Evolutionary conservation across 768 basidiomycete genomes (phyloP), one percentile per base, ranked within the genome.

Genomic region (Amanita rubescens): DNA sequence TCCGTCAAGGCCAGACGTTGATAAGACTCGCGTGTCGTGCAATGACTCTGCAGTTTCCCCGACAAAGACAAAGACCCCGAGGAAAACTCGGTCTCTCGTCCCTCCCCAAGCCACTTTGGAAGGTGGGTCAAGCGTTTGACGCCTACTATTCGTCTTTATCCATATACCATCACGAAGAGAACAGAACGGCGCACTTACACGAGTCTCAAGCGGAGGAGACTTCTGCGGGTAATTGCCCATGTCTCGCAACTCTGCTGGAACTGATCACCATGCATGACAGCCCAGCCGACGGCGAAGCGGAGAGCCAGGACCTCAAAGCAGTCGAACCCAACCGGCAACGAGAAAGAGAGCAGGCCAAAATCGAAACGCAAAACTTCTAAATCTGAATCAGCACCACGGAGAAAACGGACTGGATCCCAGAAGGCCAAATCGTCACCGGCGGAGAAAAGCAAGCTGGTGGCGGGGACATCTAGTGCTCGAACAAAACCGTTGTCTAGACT

Each of bases 271-370:
- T 17, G 6, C 19, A 46, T 20, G 17, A 42, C 35, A 22, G 12
- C 43, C 9, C 25, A 45, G 12, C 39, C 53, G 9, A 39, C 34
- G 14, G 9, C 53, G 9, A 65, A 62, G 50, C 59, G 57, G 20
- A 46, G 58, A 47, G 57, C 54, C 4, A 53, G 60, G 37, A 58
- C 55, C 35, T 51, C 60, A 2, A 62, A 58, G 50, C n/a, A 7
- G n/a, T 19, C 0, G 15, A 34, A 33, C 8, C 20, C 42, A 11
- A 27, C 14, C 7, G 19, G 14, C 20, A n/a, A 14, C 14, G 34
- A 2, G 7, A 24, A 17, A 20, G 9, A 51, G 55, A 41, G 42
- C 17, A 14, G 47, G 42, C 17, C 27, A 24, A 24, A 22, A 6
- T 10, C 41, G 17, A 42, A 32, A 35, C 8, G 32, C 20, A 25